Conservation (phyloP, 768 basidiomycete genomes). For the Hygrocybe coccinea region DNA sequence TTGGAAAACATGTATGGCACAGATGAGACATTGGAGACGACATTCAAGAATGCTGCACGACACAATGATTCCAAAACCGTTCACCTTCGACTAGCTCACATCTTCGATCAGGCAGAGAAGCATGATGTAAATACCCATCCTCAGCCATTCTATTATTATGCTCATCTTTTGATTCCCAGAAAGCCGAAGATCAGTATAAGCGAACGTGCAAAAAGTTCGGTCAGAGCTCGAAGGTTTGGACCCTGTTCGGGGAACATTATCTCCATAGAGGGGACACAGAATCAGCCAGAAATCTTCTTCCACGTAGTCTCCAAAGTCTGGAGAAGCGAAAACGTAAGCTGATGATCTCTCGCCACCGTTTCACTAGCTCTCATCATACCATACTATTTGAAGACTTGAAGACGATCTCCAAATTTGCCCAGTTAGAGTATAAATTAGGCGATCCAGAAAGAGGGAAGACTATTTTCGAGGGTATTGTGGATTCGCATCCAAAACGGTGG, state of each 20-base stretch:
- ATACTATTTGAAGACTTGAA: conserved; percentile 65
- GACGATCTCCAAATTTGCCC: conserved; percentile 91
- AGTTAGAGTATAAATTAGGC: conserved; percentile 90
- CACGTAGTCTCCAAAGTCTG: conserved; percentile 82
- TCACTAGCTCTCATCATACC: background rate
- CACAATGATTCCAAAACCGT: conserved; percentile 92
- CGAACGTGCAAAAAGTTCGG: conserved; percentile 92
- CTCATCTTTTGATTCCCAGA: conserved; percentile 40
- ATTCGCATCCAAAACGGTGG: conserved; percentile 91
- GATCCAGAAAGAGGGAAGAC: conserved; percentile 94
- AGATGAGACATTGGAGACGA: conserved; percentile 67
- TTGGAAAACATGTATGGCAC: conserved; percentile 91
- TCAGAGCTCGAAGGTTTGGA: conserved; percentile 92
- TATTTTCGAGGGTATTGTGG: conserved; percentile 92
- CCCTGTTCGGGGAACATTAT: conserved; percentile 78
- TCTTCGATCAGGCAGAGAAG: conserved; percentile 82
- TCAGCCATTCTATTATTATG: background rate
- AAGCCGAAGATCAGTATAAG: conserved; percentile 89
- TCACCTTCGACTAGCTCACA: conserved; percentile 76
- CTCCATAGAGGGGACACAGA: conserved; percentile 69
- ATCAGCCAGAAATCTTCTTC: conserved; percentile 78
- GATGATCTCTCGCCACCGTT: background rate
- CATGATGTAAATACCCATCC: conserved; percentile 50
- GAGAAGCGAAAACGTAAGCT: conserved; percentile 89
- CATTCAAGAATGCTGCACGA: conserved; percentile 85